Base-by-base conservation (phyloP, 106 monocot species). In the Amphibolis antarctica region DNA sequence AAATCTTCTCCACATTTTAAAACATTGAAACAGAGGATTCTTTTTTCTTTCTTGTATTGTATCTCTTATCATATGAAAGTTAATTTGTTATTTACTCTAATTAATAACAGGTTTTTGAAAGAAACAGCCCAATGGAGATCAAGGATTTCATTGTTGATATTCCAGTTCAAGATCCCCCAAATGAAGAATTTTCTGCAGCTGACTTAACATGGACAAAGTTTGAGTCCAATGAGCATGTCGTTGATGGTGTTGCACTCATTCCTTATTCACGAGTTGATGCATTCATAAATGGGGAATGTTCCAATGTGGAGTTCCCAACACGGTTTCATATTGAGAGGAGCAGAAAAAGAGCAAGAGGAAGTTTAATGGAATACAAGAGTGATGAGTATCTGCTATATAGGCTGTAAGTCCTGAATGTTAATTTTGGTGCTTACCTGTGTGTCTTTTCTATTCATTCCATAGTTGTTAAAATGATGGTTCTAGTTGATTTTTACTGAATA, bases 301-400 rank as follows among this genome's bases (percentile, higher is more conserved):
- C 57, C 10, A 86, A 78, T 64, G 78, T 68, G 0, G 94, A 96
- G 72, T 83, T 71, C 46, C 94, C 94, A 5, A 96, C 94, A 21
- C 75, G 84, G 11, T 96, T 96, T 61, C 94, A 96, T 65, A 96
- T 96, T 51, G 86, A 86, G 62, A 81, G 86, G 55, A 75, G 82
- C 46, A 66, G 94, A 53, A 96, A 96, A 75, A 77, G 94, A 57
- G 71, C 77, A 13, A 71, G 46, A 70, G 86, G 83, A 21, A 80
- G 76, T 71, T 61, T 86, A 46, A 89, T 76, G 77, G 79, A 83
- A 63, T 84, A 46, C 44, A 86, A 72, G 72, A 82, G 78, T 46
- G 94, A 96, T 60, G 94, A 96, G 20, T 96, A 84, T 70, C 84
- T 96, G 44, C 76, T 82, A 12, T 86, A 89, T 74, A 79, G 86